phyloP scores from a whole-genome alignment of 257 asterid genomes.

The Knoxia roxburghii region DNA sequence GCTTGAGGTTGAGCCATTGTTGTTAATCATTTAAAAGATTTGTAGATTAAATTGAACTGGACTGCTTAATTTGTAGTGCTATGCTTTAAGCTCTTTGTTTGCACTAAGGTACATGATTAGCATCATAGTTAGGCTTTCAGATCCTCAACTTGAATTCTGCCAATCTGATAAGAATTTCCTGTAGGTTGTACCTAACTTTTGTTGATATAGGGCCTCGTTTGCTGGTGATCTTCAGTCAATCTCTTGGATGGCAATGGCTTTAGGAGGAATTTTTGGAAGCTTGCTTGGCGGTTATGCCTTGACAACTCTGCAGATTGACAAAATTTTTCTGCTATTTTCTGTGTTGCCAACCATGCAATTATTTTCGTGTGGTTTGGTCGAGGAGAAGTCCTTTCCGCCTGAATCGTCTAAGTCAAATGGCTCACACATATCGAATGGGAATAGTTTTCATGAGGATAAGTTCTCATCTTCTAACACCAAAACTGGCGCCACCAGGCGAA shows the following conservation, averaged over 20 bases:
- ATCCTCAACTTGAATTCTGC: neutral
- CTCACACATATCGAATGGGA: constrained; percentile 28
- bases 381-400: constrained; percentile 45
- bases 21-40: neutral
- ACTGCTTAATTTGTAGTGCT: neutral
- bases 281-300: constrained; percentile 87
- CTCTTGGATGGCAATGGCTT: constrained; percentile 98
- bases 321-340: constrained; percentile 66
- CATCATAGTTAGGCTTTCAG: neutral
- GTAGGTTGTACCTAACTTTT: neutral
- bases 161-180: neutral
- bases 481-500: constrained; percentile 41
- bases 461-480: constrained; percentile 33
- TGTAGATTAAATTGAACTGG: neutral
- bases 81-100: neutral
- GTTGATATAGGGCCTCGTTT: constrained; percentile 77
- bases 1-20: neutral
- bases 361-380: constrained; percentile 69
- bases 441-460: constrained; percentile 28
- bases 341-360: constrained; percentile 72
- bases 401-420: constrained; percentile 39
- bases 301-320: constrained; percentile 43
- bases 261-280: constrained; percentile 95
- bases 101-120: neutral
- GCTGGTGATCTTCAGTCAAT: constrained; percentile 98